Evolutionary conservation across 2,329 filamentous ascomycete genomes (phyloP).

Genomic region (Fusarium proliferatum): DNA sequence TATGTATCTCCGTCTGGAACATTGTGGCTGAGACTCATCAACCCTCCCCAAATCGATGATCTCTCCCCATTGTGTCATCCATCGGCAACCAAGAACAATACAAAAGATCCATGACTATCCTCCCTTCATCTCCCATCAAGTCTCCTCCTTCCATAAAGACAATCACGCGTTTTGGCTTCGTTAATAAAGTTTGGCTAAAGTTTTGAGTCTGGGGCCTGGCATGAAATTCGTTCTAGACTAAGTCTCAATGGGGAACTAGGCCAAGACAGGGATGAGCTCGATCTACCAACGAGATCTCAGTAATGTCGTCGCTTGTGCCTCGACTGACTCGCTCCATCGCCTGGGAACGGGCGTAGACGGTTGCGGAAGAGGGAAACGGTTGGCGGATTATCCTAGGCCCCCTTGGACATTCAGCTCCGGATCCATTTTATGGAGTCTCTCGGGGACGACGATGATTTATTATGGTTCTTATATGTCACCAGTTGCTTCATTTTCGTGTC

Average conservation of each 20-base stretch:
- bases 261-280: neutral
- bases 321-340: neutral
- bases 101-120: neutral
- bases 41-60: neutral
- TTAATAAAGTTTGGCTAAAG: conserved; percentile 19
- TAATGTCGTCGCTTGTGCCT: neutral
- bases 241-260: neutral
- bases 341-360: neutral
- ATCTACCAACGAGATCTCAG: neutral
- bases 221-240: conserved; percentile 1
- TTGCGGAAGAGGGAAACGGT: neutral
- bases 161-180: neutral
- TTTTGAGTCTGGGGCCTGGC: neutral
- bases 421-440: neutral
- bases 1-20: neutral
- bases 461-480: neutral
- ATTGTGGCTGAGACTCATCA: neutral
- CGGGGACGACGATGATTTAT: neutral
- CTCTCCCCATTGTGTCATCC: neutral
- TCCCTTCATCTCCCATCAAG: neutral
- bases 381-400: neutral
- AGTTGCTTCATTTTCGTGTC: neutral
- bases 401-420: neutral
- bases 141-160: neutral
- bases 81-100: neutral